Evolutionary conservation across 495 filamentous ascomycete species (phyloP).

Genomic region (Pseudoneurospora amorphoporcata): DNA sequence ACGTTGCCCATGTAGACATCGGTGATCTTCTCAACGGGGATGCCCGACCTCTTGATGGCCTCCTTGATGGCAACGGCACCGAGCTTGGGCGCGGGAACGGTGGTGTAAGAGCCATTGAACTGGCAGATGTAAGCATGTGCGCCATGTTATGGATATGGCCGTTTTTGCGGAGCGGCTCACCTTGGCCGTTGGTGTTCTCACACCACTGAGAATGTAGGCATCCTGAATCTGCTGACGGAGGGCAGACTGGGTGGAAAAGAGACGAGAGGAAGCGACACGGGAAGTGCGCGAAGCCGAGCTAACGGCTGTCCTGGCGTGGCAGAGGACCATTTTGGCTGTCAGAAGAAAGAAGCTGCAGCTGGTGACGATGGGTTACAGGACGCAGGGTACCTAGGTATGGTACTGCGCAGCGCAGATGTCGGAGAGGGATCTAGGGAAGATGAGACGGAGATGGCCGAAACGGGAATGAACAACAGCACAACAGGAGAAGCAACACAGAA

Average conservation of each 20-base stretch:
- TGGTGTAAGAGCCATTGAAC: slow-evolving; percentile 88
- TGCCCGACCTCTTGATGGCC: slow-evolving; percentile 68
- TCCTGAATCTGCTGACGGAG: slow-evolving; percentile 65
- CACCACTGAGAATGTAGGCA: slow-evolving; percentile 81
- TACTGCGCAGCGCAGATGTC: neutral
- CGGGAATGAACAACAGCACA: neutral
- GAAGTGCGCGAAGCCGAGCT: neutral
- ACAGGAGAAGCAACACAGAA: neutral
- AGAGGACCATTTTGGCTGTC: neutral
- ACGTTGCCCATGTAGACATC: slow-evolving; percentile 98
- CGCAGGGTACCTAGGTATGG: neutral
- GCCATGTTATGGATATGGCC: neutral
- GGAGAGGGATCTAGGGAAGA: neutral
- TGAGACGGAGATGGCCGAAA: neutral
- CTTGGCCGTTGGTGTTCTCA: slow-evolving; percentile 80
- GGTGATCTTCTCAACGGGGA: slow-evolving; percentile 66
- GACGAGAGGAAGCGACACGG: slow-evolving; percentile 33
- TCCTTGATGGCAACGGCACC: slow-evolving; percentile 83
- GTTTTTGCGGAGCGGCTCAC: slow-evolving; percentile 31
- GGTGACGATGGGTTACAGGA: neutral
- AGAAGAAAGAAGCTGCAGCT: neutral
- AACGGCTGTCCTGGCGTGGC: neutral
- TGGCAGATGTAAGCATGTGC: slow-evolving; percentile 25
- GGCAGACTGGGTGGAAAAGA: slow-evolving; percentile 54
- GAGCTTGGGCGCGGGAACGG: slow-evolving; percentile 72